Percentiles rank a stretch among this genome's conserved stretches.
These are phyloP conservation scores for Ceriops tagal DNA, from an alignment of 345 rosid species.

Conservation along the genomic window DNA sequence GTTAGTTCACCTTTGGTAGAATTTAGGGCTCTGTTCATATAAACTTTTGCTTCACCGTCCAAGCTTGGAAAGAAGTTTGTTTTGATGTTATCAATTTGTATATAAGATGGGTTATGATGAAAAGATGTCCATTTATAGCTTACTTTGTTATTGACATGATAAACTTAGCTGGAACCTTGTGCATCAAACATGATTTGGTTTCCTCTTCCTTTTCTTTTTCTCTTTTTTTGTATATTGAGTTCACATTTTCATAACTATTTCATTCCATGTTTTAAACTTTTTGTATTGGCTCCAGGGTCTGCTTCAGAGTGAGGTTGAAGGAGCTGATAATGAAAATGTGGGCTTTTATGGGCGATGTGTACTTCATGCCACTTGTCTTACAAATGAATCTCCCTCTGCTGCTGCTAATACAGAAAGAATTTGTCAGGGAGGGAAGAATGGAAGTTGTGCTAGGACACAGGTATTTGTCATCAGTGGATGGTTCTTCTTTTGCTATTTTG, in stretches of 20 bases:
- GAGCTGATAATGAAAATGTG: conserved; percentile 38
- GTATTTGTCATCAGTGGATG: conserved; percentile 20
- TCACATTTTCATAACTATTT: too few relatives aligned
- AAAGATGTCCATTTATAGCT: not conserved
- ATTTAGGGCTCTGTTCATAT: not conserved
- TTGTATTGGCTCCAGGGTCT: conserved; percentile 32
- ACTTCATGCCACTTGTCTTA: conserved; percentile 28
- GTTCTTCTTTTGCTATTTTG: not conserved
- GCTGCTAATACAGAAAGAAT: conserved; percentile 12
- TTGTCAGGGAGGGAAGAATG: conserved; percentile 22
- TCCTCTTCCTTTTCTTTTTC: too few relatives aligned
- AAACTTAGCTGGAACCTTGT: too few relatives aligned
- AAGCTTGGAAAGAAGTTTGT: not conserved
- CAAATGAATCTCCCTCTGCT: conserved; percentile 23
- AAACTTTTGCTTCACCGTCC: not conserved
- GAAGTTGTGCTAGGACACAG: conserved; percentile 52
- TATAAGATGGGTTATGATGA: not conserved
- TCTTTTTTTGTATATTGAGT: too few relatives aligned
- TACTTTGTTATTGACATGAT: not conserved
- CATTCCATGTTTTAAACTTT: not conserved
- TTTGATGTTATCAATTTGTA: not conserved
- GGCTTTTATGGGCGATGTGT: conserved; percentile 50
- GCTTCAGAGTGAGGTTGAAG: conserved; percentile 54
- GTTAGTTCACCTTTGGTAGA: conserved; percentile 12
- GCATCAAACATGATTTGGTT: too few relatives aligned